Evolutionary conservation across 176 grass and related monocot species (phyloP), one percentile per base, ranked within the genome.

Genomic region (Oryza meridionalis): DNA sequence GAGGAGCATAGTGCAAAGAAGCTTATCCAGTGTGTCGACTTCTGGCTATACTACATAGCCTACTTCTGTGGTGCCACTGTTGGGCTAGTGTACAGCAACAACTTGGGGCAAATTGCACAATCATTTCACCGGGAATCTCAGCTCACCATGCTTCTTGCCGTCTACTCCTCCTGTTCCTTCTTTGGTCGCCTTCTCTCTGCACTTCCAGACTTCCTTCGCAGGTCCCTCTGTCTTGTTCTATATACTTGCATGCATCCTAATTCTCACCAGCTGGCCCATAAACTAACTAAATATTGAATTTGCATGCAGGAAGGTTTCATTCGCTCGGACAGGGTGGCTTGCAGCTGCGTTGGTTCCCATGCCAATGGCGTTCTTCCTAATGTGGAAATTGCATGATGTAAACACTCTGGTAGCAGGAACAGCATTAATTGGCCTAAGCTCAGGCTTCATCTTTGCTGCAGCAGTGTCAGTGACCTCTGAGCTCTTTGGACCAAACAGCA

Each of bases 121-220:
- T 98, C 96, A 1, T 78, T 98, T 65, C 81, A 88, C 55, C 79
- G 80, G 73, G 79, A 93, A 6, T 90, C 92, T 3, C 74, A 85
- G 69, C 85, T 94, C 63, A 93, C 87, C 24, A 88, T 81, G 93
- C 85, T 98, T 33, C 78, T 98, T 12, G 89, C 88, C 1, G 80
- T 98, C 65, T 98, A 98, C 91, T 98, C 93, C 26, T 91, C 96
- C 4, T 95, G 87, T 82, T 98, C 93, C 31, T 95, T 93, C 83
- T 98, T 98, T 4, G n/a, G 93, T 11, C 93, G 93, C 29, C 91
- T 98, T 24, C 82, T 98, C 47, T 98, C 96, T 16, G 88, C 91
- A n/a, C 65, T 90, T 64, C 93, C 96, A 0, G 96, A 98, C 29
- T 90, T 95, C 67, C 96, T 92, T 70, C 87, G 73, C 53, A 77